Base-by-base conservation (phyloP, 2,329 filamentous ascomycete genomes). In the Diaporthe vaccinii region DNA sequence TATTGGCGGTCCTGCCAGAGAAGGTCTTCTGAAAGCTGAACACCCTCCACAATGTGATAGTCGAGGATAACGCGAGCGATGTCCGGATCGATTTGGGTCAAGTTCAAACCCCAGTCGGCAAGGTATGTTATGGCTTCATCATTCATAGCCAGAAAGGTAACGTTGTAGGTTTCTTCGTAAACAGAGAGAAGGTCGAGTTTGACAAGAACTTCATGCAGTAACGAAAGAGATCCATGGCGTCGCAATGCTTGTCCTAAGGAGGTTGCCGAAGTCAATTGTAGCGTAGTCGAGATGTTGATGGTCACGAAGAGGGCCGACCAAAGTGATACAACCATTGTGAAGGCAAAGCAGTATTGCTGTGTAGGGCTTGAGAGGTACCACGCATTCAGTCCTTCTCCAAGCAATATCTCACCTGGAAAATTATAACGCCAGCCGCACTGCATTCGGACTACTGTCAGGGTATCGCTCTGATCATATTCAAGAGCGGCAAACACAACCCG, bases 1-100 rank as follows among this genome's bases (percentile, higher is more conserved):
- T 57, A 34, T 39, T 61, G 34, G 22, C 12, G 9, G 20, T 14
- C 10, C 10, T 39, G 34, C 22, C 31, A 4, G 20, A 61, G 22
- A n/a, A 61, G 57, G 20, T 61, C 57, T n/a, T 36, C 34, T 61
- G 57, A 61, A 25, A 61, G 57, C 12, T 61, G 57, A 61, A 61
- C 2, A 25, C 57, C 57, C 22, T 61, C 34, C 8, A 61, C 9
- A 8, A 61, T n/a, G 57, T 61, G 57, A 39, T 61, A 61, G 36
- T 61, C 4, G 5, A 61, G 57, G 34, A 61, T 25, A 17, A 14
- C 22, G 57, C 57, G 57, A n/a, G 34, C 57, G 10, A 61, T 41
- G 20, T 14, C n/a, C 20, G 34, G 57, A 17, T 61, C 57, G 34
- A 61, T 39, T 39, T 41, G 57, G 12, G 34, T 61, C 57, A 61